Evolutionary conservation across 768 basidiomycete species (phyloP), one percentile per base, ranked within the genome.

Genomic region (Collybia sordida): DNA sequence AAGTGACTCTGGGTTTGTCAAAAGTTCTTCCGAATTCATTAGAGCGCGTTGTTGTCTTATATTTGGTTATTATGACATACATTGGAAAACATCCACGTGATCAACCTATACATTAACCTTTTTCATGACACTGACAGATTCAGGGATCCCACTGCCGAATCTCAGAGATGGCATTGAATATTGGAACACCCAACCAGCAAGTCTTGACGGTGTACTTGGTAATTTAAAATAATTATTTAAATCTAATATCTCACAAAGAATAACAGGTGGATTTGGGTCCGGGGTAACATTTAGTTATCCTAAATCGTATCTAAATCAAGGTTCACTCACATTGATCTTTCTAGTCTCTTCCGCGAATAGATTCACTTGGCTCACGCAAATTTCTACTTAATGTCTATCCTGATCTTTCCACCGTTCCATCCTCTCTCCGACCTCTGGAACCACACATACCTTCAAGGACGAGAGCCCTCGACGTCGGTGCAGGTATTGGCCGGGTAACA

Each of bases 401-500:
- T 7, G 79, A 86, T 38, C 81, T 98, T 21, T 87, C 80, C 45
- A 83, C 76, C 19, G 84, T 98, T 43, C 75, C 86, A 4, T 92
- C 91, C 31, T 82, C 90, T 2, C 66, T 92, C 42, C 77, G 80
- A 42, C 82, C 77, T 1, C 73, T 83, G 27, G 54, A 61, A 46
- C 61, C 60, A 37, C 59, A 47, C 41, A 49, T 47, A 36, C 55
- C 46, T 36, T 44, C 57, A 9, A 72, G 75, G 40, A 81, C 75
- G 22, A 82, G 91, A 39, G 94, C 90, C 0, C 78, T 99, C 18
- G 96, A 99, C 61, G 92, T 94, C 50, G 96, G 90, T 14, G 94
- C 94, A 5, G 96, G 96, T 9, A 86, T 99, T 42, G 96, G 96
- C 9, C 85, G 96, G 45, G 93, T 97, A 22, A 96, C 94, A 0